These are phyloP conservation scores for Phytophthora pinifolia DNA, from an alignment of 352 stramenopile species.

Conservation along the genomic window DNA sequence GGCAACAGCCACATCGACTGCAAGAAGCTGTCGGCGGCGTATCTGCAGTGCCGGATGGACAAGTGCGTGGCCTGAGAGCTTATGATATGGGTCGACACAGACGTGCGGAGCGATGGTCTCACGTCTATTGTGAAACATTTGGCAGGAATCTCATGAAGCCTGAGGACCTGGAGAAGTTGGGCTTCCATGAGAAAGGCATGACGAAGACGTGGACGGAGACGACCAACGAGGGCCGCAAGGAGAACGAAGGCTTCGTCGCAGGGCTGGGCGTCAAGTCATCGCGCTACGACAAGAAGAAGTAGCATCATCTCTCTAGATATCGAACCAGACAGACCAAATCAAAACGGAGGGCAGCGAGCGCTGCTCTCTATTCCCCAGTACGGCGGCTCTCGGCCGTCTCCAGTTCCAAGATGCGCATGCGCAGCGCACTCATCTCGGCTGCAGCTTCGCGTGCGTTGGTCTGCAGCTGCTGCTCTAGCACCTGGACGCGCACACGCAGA, in stretches of 20 bases:
- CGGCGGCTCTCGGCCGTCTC: constrained; percentile 31
- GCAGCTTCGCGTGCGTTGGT: constrained; percentile 61
- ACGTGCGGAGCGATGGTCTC: constrained; percentile 14
- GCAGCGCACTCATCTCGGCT: constrained; percentile 56
- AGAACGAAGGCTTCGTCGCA: constrained; percentile 85
- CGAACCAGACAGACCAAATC: constrained; percentile 19
- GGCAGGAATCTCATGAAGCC: constrained; percentile 78
- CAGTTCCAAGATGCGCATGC: constrained; percentile 66
- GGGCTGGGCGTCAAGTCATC: constrained; percentile 73
- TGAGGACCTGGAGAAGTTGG: constrained; percentile 82
- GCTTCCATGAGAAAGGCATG: constrained; percentile 84
- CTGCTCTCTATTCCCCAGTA: constrained; percentile 23
- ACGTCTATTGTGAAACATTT: constrained; percentile 1
- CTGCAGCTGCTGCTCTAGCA: constrained; percentile 70
- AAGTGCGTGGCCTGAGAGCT: constrained; percentile 47
- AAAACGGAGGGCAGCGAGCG: constrained; percentile 2
- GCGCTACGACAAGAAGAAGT: constrained; percentile 58
- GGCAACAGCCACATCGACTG: constrained; percentile 87
- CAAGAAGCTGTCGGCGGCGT: constrained; percentile 87
- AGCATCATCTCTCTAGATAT: constrained; percentile 18
- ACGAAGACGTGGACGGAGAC: constrained; percentile 56
- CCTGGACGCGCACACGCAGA: constrained; percentile 50
- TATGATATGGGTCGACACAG: no score
- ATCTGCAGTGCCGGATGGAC: constrained; percentile 90
- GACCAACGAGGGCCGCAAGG: constrained; percentile 68